These are phyloP conservation scores for Penicillium egyptiacum DNA, from an alignment of 495 filamentous ascomycete species.

Conservation along the genomic window DNA sequence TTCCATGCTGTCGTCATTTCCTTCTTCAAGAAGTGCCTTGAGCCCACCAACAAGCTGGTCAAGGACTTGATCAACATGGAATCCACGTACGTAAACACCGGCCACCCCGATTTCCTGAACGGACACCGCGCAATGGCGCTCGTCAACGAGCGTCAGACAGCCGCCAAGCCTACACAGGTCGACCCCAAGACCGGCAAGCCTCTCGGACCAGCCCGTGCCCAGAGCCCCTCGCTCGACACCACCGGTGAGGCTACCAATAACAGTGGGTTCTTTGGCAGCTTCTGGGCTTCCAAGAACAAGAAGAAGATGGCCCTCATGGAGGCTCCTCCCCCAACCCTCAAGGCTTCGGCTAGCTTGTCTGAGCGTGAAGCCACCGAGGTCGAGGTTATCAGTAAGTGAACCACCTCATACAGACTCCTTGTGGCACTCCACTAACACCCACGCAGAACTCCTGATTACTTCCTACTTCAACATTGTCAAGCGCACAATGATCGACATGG, in stretches of 20 bases:
- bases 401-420: no score
- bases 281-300: conserved; percentile 98
- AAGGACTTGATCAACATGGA: conserved; percentile 93
- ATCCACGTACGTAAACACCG: conserved; percentile 96
- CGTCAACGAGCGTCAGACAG: conserved; percentile 83
- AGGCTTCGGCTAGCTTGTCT: conserved; percentile 86
- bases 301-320: conserved; percentile 99
- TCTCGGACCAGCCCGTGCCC: conserved; percentile 73
- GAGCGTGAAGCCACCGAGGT: conserved; percentile 94
- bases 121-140: conserved; percentile 96
- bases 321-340: conserved; percentile 85
- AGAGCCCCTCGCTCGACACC: conserved; percentile 62
- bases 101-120: conserved; percentile 96
- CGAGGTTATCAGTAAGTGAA: conserved; percentile 92
- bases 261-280: conserved; percentile 90
- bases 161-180: conserved; percentile 86
- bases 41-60: conserved; percentile 96
- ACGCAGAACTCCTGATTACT: conserved; percentile 82
- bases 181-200: conserved; percentile 99
- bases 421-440: conserved; percentile 7
- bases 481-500: conserved; percentile 99
- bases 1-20: conserved; percentile 89
- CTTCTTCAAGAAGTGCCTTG: conserved; percentile 98
- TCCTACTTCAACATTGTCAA: conserved; percentile 98
- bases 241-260: conserved; percentile 57